Base-by-base conservation (phyloP, 2,329 filamentous ascomycete genomes). In the Apiospora rasikravindrae region DNA sequence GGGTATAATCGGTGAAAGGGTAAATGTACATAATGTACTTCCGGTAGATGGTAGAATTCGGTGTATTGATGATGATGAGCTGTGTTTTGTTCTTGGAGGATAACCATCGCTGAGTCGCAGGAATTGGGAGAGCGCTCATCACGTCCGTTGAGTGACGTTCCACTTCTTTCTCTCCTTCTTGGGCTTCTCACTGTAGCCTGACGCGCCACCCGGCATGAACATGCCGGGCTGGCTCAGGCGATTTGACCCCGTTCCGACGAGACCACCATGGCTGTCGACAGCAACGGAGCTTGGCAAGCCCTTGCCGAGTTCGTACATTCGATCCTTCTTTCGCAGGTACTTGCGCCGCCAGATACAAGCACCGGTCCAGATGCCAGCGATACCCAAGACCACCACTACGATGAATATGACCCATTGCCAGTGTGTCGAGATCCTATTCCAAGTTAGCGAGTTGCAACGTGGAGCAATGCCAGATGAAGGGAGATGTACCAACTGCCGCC, bases 351-450 rank as follows among this genome's bases (percentile, higher is more conserved):
- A 90, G 81, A 92, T 88, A 78, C 91, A 89, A 51, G 91, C 92
- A 24, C 89, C 86, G 51, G 92, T 83, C 86, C 92, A 93, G 77
- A 94, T 88, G 72, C 86, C 85, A 19, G 87, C 83, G 73, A 97
- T 93, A 70, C 86, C 91, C 73, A 96, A 84, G 61, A 92, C 87
- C 40, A 97, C 86, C 74, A 96, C 84, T 75, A 94, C 91, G 70
- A 96, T 86, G 87, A 96, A 94, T 74, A 96, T 87, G 66, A 97
- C 89, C 94, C 94, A 97, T 84, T 91, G 88, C 85, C 89, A 94
- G 81, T 96, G 93, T 40, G 85, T 87, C 10, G 88, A 86, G 69
- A 93, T 83, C 92, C 93, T 94, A 73, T 29, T 26, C 44, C 37
- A 16, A 22, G 40, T 66, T 4, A 61, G 45, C 73, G 61, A 75